Conservation (phyloP, 768 basidiomycete species). For the Saitozyma podzolica region DNA sequence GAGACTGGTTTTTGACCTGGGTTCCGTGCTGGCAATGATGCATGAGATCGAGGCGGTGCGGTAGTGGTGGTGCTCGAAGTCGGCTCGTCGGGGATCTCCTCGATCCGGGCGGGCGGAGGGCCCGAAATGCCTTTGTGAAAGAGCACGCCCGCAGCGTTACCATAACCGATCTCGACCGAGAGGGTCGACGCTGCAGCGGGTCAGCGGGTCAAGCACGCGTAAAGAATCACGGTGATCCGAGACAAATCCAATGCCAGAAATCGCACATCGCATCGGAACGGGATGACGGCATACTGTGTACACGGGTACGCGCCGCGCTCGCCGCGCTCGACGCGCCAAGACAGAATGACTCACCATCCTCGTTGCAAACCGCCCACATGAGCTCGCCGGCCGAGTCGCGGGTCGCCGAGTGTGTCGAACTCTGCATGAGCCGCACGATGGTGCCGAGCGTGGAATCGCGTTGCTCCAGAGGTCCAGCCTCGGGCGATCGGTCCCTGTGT, state of each 20-base stretch:
- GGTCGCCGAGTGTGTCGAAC: constrained; percentile 70
- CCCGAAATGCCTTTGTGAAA: constrained; percentile 77
- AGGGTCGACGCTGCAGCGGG: constrained; percentile 63
- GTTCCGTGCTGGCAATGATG: too few species aligned
- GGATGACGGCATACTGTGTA: not conserved
- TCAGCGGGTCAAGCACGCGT: too few species aligned
- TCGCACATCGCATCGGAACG: not conserved
- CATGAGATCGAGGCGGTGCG: not conserved
- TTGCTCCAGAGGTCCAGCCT: constrained; percentile 64
- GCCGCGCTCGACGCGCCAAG: not conserved
- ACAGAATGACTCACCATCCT: constrained; percentile 59
- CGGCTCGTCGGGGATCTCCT: constrained; percentile 27
- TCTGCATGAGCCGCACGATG: constrained; percentile 71
- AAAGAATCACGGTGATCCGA: constrained; percentile 2
- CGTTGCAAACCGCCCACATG: constrained; percentile 78
- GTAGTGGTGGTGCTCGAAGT: not conserved
- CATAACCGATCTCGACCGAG: constrained; percentile 83
- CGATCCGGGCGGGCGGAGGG: constrained; percentile 37
- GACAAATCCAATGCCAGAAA: not conserved
- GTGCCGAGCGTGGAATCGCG: constrained; percentile 75
- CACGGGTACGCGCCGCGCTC: not conserved
- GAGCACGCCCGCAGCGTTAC: constrained; percentile 91
- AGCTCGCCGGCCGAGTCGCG: constrained; percentile 83
- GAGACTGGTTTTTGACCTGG: too few species aligned
- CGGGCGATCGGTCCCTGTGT: constrained; percentile 65